Percentiles rank a stretch among this genome's conserved stretches.
phyloP scores from a whole-genome alignment of 495 filamentous ascomycete species.

The Melanomma pulvis-pyrius region DNA sequence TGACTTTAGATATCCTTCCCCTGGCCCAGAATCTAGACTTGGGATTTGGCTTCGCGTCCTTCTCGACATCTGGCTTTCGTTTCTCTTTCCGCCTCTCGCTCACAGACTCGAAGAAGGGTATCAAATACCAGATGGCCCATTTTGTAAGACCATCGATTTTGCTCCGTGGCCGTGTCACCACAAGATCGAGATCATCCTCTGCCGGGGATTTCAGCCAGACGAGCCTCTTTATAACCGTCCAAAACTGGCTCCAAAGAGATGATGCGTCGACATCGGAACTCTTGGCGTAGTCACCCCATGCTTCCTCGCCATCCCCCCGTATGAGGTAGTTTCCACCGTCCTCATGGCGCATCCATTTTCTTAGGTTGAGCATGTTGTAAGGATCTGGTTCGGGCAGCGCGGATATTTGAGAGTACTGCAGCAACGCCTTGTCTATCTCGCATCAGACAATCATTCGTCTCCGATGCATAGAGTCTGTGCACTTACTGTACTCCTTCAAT shows the following conservation, averaged over 20 bases:
- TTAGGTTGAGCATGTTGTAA: constrained; percentile 14
- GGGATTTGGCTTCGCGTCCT: not conserved
- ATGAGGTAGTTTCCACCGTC: not conserved
- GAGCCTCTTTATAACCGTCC: not conserved
- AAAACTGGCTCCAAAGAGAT: not conserved
- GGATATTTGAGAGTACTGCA: not conserved
- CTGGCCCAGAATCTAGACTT: not conserved
- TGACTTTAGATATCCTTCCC: not conserved
- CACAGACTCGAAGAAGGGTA: not conserved
- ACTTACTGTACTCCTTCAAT: constrained; percentile 15
- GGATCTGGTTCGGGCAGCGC: constrained; percentile 9
- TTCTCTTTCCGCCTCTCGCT: not conserved
- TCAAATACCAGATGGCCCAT: not conserved
- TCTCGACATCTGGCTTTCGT: not conserved
- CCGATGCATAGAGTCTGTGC: not conserved
- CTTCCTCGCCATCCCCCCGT: not conserved
- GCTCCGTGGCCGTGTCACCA: not conserved
- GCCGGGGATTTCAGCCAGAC: not conserved
- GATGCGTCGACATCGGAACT: not conserved
- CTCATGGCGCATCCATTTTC: constrained; percentile 6
- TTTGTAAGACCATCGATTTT: constrained; percentile 1
- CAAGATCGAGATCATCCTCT: not conserved
- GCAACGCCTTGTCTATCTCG: constrained; percentile 5
- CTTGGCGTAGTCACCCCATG: constrained; percentile 1
- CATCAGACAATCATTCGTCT: not conserved